These are phyloP conservation scores for Phytophthora pseudosyringae DNA, from an alignment of 352 stramenopile species.

Conservation along the genomic window DNA sequence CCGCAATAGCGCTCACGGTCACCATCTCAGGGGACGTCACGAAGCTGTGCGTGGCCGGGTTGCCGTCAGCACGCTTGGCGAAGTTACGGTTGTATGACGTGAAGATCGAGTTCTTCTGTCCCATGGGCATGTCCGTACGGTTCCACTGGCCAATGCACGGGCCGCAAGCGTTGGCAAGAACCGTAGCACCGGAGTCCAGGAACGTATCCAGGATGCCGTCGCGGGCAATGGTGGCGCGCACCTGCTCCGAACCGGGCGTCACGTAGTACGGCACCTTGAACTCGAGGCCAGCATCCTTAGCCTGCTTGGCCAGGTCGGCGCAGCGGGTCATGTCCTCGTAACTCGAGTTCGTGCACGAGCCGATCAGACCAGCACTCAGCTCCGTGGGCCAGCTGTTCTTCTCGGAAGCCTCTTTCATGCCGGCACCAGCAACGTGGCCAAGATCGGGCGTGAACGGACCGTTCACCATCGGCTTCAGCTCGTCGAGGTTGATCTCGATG, in stretches of 20 bases:
- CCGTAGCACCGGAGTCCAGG: conserved; percentile 85
- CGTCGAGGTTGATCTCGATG: conserved; percentile 93
- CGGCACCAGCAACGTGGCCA: conserved; percentile 77
- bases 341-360: conserved; percentile 95
- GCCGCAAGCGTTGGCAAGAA: conserved; percentile 93
- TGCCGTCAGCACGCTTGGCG: conserved; percentile 94
- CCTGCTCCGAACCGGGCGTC: conserved; percentile 93
- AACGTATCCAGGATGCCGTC: conserved; percentile 93
- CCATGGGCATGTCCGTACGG: conserved; percentile 85
- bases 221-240: conserved; percentile 91
- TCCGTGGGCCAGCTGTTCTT: conserved; percentile 92
- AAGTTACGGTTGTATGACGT: conserved; percentile 97
- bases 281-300: conserved; percentile 81
- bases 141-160: conserved; percentile 97
- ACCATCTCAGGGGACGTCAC: conserved; percentile 93
- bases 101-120: conserved; percentile 94
- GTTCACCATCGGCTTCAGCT: conserved; percentile 92
- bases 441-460: conserved; percentile 94
- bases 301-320: conserved; percentile 90
- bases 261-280: conserved; percentile 95
- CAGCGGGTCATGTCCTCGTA: conserved; percentile 95
- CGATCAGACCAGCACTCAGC: conserved; percentile 92
- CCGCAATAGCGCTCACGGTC: conserved; percentile 90
- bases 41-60: conserved; percentile 93
- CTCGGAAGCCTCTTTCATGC: conserved; percentile 73